These are phyloP conservation scores for Ogataea corticis DNA, from an alignment of 805 yeast genomes.

Conservation along the genomic window DNA sequence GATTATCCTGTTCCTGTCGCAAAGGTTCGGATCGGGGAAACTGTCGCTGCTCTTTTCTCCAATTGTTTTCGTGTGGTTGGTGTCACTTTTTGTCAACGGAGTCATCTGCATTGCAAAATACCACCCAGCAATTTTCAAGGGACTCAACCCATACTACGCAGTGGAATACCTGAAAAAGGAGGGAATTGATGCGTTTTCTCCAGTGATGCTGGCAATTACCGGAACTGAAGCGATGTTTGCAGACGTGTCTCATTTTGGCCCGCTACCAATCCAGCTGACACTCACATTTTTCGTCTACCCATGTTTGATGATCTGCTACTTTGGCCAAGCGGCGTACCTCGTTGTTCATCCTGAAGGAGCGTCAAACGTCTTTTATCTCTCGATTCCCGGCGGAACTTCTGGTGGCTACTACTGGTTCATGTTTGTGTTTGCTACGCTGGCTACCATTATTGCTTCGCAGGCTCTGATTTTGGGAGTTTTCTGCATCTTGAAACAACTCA, in stretches of 20 bases:
- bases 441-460: conserved; percentile 61
- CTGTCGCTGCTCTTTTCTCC: conserved; percentile 56
- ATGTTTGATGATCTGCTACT: conserved; percentile 49
- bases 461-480: conserved; percentile 59
- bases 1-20: conserved; percentile 45
- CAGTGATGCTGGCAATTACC: conserved; percentile 55
- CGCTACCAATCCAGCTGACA: conserved; percentile 49
- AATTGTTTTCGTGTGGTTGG: conserved; percentile 51
- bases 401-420: conserved; percentile 50
- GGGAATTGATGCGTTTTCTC: conserved; percentile 44
- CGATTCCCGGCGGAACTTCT: conserved; percentile 51
- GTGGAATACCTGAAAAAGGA: conserved; percentile 39
- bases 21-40: conserved; percentile 50
- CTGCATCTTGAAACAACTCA: conserved; percentile 52
- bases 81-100: conserved; percentile 47
- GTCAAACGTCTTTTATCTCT: conserved; percentile 46
- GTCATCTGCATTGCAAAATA: conserved; percentile 41
- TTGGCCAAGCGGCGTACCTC: conserved; percentile 59
- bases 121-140: conserved; percentile 45
- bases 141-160: conserved; percentile 55
- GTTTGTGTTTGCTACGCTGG: conserved; percentile 52
- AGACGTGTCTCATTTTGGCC: conserved; percentile 58
- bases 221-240: conserved; percentile 69
- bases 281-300: conserved; percentile 50
- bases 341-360: conserved; percentile 39